Evolutionary conservation across 176 grass and related monocot species (phyloP), one percentile per base, ranked within the genome.

Genomic region (Raddia distichophylla): DNA sequence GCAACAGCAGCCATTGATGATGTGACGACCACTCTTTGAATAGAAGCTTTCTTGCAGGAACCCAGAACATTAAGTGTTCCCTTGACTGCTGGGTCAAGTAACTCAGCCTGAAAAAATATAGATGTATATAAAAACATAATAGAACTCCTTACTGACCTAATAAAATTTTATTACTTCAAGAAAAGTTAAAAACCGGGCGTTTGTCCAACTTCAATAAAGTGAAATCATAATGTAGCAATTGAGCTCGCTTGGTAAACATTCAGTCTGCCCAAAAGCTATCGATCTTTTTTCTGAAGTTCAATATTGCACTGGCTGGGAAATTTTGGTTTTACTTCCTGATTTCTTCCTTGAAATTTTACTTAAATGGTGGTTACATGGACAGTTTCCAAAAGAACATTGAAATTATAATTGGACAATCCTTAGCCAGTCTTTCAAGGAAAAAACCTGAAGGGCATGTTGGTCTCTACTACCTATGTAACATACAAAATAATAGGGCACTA

Each of bases 11-110:
- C 85, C 20, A 87, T 85, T 35, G 89, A 88, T 68, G 89, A 91
- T 78, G 89, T 91, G 48, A 91, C 0, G 16, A 91, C 61, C 0
- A 88, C 82, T 46, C 78, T 91, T 69, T 48, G 73, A 69, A 87
- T 80, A 67, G 81, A 87, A 52, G 77, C 57, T 48, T 87, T 91
- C 80, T 84, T 87, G 76, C 89, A 91, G 14, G 89, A 91, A 55
- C 11, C 58, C 55, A 91, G 52, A 46, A 91, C 85, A 73, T 91
- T 88, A 20, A 91, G 85, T 42, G 89, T 91, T 42, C 89, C 89
- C 46, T 87, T 87, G 17, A 91, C 57, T 63, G 89, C 85, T 8
- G 86, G 73, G 3, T 92, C 86, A 83, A 92, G 65, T 85, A 92
- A 75, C 72, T 92, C 83, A 34, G 68, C 83, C 79, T 92, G 74